phyloP scores from a whole-genome alignment of 352 stramenopile species.

The Lagenidium sp. region DNA sequence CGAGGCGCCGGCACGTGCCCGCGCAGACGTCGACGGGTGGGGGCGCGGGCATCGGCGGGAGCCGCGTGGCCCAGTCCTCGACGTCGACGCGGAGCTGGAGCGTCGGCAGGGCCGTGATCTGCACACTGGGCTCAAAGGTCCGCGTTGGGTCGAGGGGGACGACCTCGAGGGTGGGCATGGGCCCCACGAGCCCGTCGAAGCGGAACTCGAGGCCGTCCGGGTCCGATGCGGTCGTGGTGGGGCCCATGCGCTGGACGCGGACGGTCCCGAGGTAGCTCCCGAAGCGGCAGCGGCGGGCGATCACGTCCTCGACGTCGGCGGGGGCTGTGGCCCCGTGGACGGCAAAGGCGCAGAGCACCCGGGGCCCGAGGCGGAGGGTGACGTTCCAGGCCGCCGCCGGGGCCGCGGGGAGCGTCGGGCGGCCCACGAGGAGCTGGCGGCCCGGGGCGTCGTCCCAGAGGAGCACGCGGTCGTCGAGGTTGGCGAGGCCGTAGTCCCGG shows the following conservation, averaged over 20 bases:
- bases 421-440: neutral
- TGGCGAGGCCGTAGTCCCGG: constrained; percentile 10
- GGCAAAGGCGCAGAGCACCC: constrained; percentile 30
- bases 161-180: constrained; percentile 24
- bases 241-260: constrained; percentile 5
- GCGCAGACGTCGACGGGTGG: constrained; percentile 6
- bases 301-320: constrained; percentile 18
- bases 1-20: constrained; percentile 19
- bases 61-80: constrained; percentile 11
- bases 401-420: neutral
- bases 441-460: constrained; percentile 34
- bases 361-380: constrained; percentile 17
- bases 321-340: constrained; percentile 16
- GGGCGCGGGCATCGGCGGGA: constrained; percentile 9
- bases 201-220: constrained; percentile 20
- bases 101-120: constrained; percentile 6
- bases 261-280: constrained; percentile 39
- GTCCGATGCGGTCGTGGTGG: constrained; percentile 5
- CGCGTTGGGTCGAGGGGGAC: constrained; percentile 2
- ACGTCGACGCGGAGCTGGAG: constrained; percentile 29
- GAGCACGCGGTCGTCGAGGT: constrained; percentile 23
- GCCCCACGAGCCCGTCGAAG: constrained; percentile 42
- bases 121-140: neutral
- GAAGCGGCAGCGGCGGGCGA: constrained; percentile 27
- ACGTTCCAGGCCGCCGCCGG: neutral